These are phyloP conservation scores for Neophaeococcomyces aloes DNA, from an alignment of 2,329 filamentous ascomycete species.

Conservation along the genomic window DNA sequence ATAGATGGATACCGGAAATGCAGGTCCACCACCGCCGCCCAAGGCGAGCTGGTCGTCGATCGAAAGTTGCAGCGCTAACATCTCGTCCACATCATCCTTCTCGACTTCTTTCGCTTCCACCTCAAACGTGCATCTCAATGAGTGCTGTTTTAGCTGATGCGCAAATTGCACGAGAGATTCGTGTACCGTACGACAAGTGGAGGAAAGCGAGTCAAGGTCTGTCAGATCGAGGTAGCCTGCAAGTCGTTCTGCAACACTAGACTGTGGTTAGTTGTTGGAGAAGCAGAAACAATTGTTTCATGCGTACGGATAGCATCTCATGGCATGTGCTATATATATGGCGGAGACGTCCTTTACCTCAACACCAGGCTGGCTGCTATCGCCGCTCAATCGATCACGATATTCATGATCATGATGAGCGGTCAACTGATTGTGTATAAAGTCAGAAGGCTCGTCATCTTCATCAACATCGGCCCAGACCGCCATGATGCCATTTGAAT, in stretches of 20 bases:
- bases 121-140: slow-evolving; percentile 72
- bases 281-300: slow-evolving; percentile 9
- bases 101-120: background rate
- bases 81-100: background rate
- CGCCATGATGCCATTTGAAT: slow-evolving; percentile 33
- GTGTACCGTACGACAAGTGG: slow-evolving; percentile 70
- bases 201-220: slow-evolving; percentile 70
- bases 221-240: slow-evolving; percentile 74
- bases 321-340: slow-evolving; percentile 21
- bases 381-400: slow-evolving; percentile 1
- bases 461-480: slow-evolving; percentile 38
- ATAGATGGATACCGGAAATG: slow-evolving; percentile 11
- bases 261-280: slow-evolving; percentile 19
- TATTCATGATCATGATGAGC: background rate
- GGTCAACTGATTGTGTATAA: slow-evolving; percentile 7
- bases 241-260: slow-evolving; percentile 65
- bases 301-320: slow-evolving; percentile 40
- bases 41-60: slow-evolving; percentile 25
- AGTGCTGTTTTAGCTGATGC: slow-evolving; percentile 59
- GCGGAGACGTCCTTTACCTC: slow-evolving; percentile 30
- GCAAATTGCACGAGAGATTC: slow-evolving; percentile 69
- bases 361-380: slow-evolving; percentile 3
- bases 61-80: slow-evolving; percentile 12
- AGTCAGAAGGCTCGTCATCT: slow-evolving; percentile 25
- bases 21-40: slow-evolving; percentile 23